phyloP scores from a whole-genome alignment of 768 basidiomycete genomes.

The Polyporus arcularius region DNA sequence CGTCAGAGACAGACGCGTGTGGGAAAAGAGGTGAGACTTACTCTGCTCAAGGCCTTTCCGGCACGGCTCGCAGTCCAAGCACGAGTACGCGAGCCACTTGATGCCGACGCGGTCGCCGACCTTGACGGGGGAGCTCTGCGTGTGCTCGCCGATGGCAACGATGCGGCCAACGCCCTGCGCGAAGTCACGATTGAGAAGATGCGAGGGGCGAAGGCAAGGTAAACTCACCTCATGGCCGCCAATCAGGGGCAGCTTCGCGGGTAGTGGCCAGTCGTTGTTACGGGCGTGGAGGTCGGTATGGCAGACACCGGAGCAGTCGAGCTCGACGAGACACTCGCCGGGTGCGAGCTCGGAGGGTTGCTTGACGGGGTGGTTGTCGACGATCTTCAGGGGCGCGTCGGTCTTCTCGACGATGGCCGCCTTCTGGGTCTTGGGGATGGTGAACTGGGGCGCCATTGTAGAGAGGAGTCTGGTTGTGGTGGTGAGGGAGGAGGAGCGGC shows the following conservation, averaged over 20 bases:
- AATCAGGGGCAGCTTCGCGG: conserved; percentile 64
- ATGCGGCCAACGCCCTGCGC: conserved; percentile 81
- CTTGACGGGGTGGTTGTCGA: conserved; percentile 55
- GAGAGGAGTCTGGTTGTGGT: conserved; percentile 1
- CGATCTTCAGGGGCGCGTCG: conserved; percentile 35
- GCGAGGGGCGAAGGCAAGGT: not conserved
- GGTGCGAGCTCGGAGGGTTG: conserved; percentile 56
- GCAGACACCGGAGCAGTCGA: conserved; percentile 82
- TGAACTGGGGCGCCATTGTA: conserved; percentile 26
- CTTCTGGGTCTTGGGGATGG: conserved; percentile 44
- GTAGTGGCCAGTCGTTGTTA: conserved; percentile 78
- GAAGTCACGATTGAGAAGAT: not conserved
- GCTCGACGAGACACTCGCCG: conserved; percentile 75
- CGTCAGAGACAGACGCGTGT: not conserved
- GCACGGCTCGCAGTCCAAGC: conserved; percentile 77
- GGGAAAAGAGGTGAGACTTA: conserved; percentile 31
- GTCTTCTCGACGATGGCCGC: conserved; percentile 40
- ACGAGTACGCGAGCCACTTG: conserved; percentile 79
- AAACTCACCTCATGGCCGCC: conserved; percentile 60
- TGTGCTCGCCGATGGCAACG: conserved; percentile 76
- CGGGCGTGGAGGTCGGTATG: conserved; percentile 83
- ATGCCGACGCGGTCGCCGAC: conserved; percentile 82
- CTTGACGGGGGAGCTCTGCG: conserved; percentile 59
- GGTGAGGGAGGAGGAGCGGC: not conserved
- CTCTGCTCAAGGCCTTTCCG: conserved; percentile 76